Evolutionary conservation across 2,329 filamentous ascomycete species (phyloP).

Genomic region (Apiospora saccharicola): DNA sequence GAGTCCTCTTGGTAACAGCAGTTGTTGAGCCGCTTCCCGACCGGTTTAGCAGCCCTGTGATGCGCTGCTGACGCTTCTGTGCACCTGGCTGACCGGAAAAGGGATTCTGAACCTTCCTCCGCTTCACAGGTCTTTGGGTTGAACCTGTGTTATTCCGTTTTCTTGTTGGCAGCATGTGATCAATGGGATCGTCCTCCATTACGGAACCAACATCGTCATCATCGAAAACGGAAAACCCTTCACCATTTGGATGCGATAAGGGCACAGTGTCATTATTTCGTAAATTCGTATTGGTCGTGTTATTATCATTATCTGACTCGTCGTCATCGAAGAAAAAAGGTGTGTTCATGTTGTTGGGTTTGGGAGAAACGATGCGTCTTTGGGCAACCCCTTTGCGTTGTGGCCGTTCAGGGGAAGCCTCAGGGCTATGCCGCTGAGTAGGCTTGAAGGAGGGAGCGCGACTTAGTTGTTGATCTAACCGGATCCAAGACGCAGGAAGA

Average conservation of each 20-base stretch:
- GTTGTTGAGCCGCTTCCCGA: constrained; percentile 31
- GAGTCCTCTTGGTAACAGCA: constrained; percentile 21
- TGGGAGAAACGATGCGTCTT: constrained; percentile 46
- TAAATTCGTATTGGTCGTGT: constrained; percentile 32
- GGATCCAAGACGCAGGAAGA: constrained; percentile 72
- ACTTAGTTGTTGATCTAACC: constrained; percentile 59
- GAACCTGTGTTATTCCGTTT: constrained; percentile 47
- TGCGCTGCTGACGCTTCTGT: constrained; percentile 41
- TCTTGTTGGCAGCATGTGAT: constrained; percentile 55
- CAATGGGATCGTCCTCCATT: constrained; percentile 60
- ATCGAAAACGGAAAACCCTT: constrained; percentile 35
- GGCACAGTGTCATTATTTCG: constrained; percentile 30
- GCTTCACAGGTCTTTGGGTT: constrained; percentile 37
- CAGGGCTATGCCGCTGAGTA: constrained; percentile 41
- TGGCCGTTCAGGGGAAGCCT: constrained; percentile 47
- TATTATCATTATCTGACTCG: constrained; percentile 52
- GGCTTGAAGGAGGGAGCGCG: constrained; percentile 42
- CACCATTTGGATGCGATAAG: neutral
- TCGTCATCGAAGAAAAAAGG: constrained; percentile 53
- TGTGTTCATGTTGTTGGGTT: constrained; percentile 37
- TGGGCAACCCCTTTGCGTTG: constrained; percentile 59
- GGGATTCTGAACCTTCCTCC: constrained; percentile 43
- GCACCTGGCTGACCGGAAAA: constrained; percentile 39
- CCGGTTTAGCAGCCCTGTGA: constrained; percentile 38
- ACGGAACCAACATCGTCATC: constrained; percentile 49